Evolutionary conservation across 176 grass and related monocot genomes (phyloP).

Genomic region (Lolium rigidum): DNA sequence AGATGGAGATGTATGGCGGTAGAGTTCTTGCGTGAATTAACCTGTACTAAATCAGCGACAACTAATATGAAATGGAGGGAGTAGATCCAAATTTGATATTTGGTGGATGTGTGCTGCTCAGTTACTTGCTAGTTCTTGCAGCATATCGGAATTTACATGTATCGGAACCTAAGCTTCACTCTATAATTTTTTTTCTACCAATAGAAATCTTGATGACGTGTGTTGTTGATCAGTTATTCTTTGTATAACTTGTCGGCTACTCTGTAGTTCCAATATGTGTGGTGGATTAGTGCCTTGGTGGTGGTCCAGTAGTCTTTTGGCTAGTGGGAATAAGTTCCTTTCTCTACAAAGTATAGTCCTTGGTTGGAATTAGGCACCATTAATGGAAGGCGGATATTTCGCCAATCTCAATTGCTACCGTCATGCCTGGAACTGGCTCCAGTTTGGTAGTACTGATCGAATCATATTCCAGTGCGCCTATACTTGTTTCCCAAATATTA

Average conservation of each 20-base stretch:
- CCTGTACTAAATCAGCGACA: too few species aligned
- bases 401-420: slow-evolving; percentile 27
- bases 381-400: slow-evolving; percentile 42
- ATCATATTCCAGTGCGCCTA: not conserved
- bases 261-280: slow-evolving; percentile 5
- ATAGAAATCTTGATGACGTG: not conserved
- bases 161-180: not conserved
- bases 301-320: slow-evolving; percentile 11
- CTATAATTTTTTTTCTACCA: slow-evolving; percentile 23
- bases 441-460: slow-evolving; percentile 21
- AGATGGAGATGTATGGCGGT: not conserved
- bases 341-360: slow-evolving; percentile 30
- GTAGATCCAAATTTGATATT: not conserved
- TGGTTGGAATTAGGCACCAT: slow-evolving; percentile 27
- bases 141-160: not conserved
- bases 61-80: too few species aligned
- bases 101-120: not conserved
- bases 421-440: slow-evolving; percentile 40
- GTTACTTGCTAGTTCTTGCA: not conserved
- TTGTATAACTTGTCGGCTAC: slow-evolving; percentile 9
- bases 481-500: slow-evolving; percentile 18
- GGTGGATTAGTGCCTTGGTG: not conserved
- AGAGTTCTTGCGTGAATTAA: not conserved
- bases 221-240: slow-evolving; percentile 34
- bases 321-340: slow-evolving; percentile 39